These are phyloP conservation scores for Aspergillus leporis DNA, from an alignment of 495 filamentous ascomycete genomes.

Conservation along the genomic window DNA sequence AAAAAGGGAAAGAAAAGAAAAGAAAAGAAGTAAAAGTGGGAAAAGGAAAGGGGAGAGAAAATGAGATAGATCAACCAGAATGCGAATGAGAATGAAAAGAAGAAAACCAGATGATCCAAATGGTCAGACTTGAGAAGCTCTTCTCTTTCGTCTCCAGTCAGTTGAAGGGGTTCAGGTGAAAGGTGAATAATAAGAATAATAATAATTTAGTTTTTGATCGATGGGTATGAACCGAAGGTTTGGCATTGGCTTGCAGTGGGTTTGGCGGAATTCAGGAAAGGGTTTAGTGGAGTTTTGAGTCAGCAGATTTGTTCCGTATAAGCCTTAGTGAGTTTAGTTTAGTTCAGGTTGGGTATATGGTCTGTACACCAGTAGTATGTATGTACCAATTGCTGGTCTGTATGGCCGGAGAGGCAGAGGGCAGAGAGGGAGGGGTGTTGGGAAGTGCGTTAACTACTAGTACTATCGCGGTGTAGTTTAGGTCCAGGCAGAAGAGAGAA, in stretches of 20 bases:
- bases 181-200: neutral
- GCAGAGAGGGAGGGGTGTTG: too few species aligned
- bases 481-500: too few species aligned
- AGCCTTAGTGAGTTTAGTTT: neutral
- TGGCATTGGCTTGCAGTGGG: neutral
- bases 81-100: slow-evolving; percentile 12
- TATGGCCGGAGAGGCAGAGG: too few species aligned
- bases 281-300: slow-evolving; percentile 1
- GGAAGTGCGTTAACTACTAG: too few species aligned
- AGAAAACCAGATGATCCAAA: slow-evolving; percentile 2
- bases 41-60: slow-evolving; percentile 7
- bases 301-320: neutral
- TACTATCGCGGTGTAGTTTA: too few species aligned
- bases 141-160: too few species aligned
- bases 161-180: neutral
- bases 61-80: slow-evolving; percentile 6
- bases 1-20: slow-evolving; percentile 13
- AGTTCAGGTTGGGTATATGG: too few species aligned
- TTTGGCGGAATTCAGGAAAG: neutral
- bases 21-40: slow-evolving; percentile 18
- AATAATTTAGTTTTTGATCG: neutral
- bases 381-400: too few species aligned
- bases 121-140: neutral
- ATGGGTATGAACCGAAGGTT: neutral
- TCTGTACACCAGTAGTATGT: too few species aligned